Evolutionary conservation across 2,329 filamentous ascomycete species (phyloP), one percentile per base, ranked within the genome.

Genomic region (Tolypocladium cylindrosporum): DNA sequence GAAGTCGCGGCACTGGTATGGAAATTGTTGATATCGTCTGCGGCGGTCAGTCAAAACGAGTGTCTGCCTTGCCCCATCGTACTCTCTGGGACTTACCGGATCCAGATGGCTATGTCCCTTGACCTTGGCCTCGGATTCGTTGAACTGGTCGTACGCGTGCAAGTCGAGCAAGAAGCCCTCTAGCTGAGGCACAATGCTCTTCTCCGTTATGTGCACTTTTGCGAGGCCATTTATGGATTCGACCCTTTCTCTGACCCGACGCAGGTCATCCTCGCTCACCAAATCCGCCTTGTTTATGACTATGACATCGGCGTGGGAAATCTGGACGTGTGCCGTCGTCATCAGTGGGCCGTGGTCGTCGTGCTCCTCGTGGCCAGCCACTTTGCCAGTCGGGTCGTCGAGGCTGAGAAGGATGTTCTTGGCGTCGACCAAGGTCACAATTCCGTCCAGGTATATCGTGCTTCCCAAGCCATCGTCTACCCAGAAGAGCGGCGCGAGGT

Each of bases 401-500:
- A 99, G 80, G 65, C 85, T 90, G 62, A 81, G 85, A 4, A 95
- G 72, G 27, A 99, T 89, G 66, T 97, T 97, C 75, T 94, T 95
- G 39, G 92, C 93, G 71, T 99, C 94, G 24, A 99, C 90, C 1
- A 99, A 78, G 0, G 94, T 97, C 53, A 97, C 92, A 58, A 99
- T 96, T 2, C 94, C 94, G 68, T 99, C 94, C 0, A 99, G 83
- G 71, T 96, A 99, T 66, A 99, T 97, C 42, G 88, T 92, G 72
- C 92, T 96, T 9, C 91, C 93, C 3, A 99, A 81, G 0, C 92
- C 94, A 63, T 97, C 93, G 66, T 99, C 94, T 34, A 99, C 87
- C 94, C 94, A 99, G 75, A 99, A 99, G 16, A 97, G 76, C 0
- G 94, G 94, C 0, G 94, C 94, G 55, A 99, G 85, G 67, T 97